phyloP scores from a whole-genome alignment of 2,329 filamentous ascomycete species.

The Pseudonectria foliicola region DNA sequence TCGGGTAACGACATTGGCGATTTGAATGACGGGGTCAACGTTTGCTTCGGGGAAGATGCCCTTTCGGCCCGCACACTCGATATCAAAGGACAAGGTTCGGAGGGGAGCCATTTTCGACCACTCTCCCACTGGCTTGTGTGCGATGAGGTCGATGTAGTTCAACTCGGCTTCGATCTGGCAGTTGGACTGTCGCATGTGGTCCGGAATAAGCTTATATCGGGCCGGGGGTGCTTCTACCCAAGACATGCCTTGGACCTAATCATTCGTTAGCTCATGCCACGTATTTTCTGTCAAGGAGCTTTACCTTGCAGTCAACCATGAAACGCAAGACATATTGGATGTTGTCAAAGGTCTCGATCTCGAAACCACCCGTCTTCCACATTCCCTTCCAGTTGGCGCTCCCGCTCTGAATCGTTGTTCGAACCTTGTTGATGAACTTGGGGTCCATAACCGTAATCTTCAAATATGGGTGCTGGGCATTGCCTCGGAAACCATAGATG shows the following conservation, averaged over 20 bases:
- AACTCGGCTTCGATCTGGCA: constrained; percentile 93
- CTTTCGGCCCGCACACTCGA: constrained; percentile 95
- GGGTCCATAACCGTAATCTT: constrained; percentile 92
- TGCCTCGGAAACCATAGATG: constrained; percentile 90
- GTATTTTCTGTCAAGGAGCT: constrained; percentile 7
- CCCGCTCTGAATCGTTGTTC: constrained; percentile 66
- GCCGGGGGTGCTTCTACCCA: constrained; percentile 83
- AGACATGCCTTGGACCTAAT: constrained; percentile 82
- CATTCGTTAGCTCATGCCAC: constrained; percentile 10
- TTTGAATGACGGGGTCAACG: constrained; percentile 92
- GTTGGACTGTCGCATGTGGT: constrained; percentile 69
- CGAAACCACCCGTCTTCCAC: constrained; percentile 65
- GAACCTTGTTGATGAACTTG: constrained; percentile 71
- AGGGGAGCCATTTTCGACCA: constrained; percentile 98
- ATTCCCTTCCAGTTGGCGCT: constrained; percentile 83
- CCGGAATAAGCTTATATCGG: constrained; percentile 64
- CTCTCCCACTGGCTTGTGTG: constrained; percentile 83
- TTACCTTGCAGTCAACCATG: constrained; percentile 91
- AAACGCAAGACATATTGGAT: constrained; percentile 93
- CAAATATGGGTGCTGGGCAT: constrained; percentile 82
- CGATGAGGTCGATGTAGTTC: constrained; percentile 73
- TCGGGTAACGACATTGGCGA: constrained; percentile 88
- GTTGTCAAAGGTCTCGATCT: constrained; percentile 87
- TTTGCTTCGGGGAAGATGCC: constrained; percentile 94
- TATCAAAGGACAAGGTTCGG: constrained; percentile 91